Evolutionary conservation across 177 flowering plant species (phyloP).

Genomic region (Vitis hybrid): DNA sequence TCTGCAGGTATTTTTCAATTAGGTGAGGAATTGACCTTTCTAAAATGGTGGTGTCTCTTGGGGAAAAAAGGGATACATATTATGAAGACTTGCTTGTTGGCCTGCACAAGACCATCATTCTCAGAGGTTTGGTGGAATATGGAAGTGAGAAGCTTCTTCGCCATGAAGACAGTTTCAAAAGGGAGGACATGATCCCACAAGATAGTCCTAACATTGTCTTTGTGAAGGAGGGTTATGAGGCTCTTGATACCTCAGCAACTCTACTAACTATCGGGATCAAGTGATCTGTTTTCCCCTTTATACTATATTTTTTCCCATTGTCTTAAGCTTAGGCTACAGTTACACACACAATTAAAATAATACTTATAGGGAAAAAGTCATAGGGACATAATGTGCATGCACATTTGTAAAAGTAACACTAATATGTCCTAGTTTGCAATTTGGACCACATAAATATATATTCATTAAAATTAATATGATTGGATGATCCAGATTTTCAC

Average conservation of each 20-base stretch:
- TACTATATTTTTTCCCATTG: constrained; percentile 30
- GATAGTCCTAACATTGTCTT: constrained; percentile 39
- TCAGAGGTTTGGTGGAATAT: constrained; percentile 44
- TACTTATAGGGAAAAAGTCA: too few relatives aligned
- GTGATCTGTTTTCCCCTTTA: constrained; percentile 10
- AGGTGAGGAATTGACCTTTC: constrained; percentile 69
- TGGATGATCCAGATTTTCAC: too few relatives aligned
- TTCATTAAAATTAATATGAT: too few relatives aligned
- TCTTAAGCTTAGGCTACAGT: constrained; percentile 53
- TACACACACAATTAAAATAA: neutral
- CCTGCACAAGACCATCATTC: constrained; percentile 59
- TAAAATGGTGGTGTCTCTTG: constrained; percentile 54
- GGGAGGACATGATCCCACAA: constrained; percentile 50
- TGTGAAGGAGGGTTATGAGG: constrained; percentile 30
- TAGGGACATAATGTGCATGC: too few relatives aligned
- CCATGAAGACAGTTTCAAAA: constrained; percentile 42
- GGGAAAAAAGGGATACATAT: constrained; percentile 63
- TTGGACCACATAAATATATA: too few relatives aligned
- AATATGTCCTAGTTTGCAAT: too few relatives aligned
- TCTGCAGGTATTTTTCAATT: constrained; percentile 64
- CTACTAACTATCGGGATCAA: constrained; percentile 27
- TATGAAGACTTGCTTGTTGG: constrained; percentile 58
- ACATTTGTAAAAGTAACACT: too few relatives aligned
- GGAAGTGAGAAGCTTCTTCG: constrained; percentile 54
- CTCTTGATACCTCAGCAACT: constrained; percentile 39